These are phyloP conservation scores for Thyridium curvatum DNA, from an alignment of 2,329 filamentous ascomycete genomes.

Conservation along the genomic window DNA sequence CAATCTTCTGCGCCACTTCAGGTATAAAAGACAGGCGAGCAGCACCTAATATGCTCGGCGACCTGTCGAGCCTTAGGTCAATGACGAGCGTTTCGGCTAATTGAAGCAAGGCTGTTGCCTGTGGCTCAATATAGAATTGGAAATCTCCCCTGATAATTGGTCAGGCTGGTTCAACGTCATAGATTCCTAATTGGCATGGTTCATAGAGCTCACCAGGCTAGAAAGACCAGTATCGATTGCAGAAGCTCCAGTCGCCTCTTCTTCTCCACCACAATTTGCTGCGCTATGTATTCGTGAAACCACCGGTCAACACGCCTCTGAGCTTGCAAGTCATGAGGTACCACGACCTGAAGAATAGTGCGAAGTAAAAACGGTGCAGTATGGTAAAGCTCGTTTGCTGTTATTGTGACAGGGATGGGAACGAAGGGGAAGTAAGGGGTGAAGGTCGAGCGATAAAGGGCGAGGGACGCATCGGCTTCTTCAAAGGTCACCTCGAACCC, in stretches of 20 bases:
- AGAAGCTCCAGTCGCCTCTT: constrained; percentile 28
- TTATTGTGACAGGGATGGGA: constrained; percentile 15
- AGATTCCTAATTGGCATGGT: too few species aligned
- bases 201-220: constrained; percentile 28
- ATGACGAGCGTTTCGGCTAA: constrained; percentile 28
- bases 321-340: constrained; percentile 20
- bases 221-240: constrained; percentile 28
- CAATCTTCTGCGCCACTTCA: constrained; percentile 20
- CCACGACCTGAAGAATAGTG: constrained; percentile 24
- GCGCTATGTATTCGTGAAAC: constrained; percentile 28
- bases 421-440: constrained; percentile 31
- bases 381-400: constrained; percentile 20
- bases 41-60: too few species aligned
- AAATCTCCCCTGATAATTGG: constrained; percentile 30
- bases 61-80: constrained; percentile 28
- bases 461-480: constrained; percentile 24
- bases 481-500: constrained; percentile 23
- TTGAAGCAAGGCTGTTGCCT: constrained; percentile 30
- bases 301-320: constrained; percentile 25
- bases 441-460: constrained; percentile 24
- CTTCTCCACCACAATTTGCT: constrained; percentile 27
- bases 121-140: constrained; percentile 28
- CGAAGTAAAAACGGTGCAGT: constrained; percentile 30
- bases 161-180: too few species aligned
- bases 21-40: constrained; percentile 14